phyloP scores from a whole-genome alignment of 441 rosid species.

The Cnidoscolus chayamansa region DNA sequence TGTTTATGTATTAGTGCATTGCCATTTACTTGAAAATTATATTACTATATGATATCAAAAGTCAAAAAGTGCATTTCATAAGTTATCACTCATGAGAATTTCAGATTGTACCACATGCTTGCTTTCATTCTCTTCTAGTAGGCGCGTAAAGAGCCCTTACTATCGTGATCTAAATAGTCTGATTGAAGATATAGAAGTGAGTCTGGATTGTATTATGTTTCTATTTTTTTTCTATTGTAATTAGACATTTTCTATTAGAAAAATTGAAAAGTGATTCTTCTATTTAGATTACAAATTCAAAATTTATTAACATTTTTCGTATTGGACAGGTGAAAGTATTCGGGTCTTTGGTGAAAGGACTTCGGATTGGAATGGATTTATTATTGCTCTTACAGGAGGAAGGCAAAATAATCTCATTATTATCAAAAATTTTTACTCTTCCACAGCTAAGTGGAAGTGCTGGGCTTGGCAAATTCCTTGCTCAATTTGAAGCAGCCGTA shows the following conservation, averaged over 20 bases:
- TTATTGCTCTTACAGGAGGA: constrained; percentile 56
- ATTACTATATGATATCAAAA: neutral
- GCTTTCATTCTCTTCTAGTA: neutral
- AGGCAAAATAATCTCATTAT: constrained; percentile 36
- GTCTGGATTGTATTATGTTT: neutral
- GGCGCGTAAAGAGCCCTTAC: neutral
- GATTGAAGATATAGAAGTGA: neutral
- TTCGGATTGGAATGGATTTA: constrained; percentile 70
- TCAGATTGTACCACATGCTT: neutral
- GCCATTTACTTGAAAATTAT: neutral
- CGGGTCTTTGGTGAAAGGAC: constrained; percentile 82
- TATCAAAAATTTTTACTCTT: constrained; percentile 54
- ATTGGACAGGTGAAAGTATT: constrained; percentile 71
- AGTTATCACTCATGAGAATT: neutral
- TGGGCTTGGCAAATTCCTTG: constrained; percentile 61
- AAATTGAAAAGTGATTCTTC: neutral
- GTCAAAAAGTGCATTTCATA: neutral
- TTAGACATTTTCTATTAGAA: neutral
- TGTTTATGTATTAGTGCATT: neutral
- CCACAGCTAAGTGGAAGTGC: constrained; percentile 52
- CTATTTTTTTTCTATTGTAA: neutral
- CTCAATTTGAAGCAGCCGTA: constrained; percentile 86
- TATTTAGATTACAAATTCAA: neutral
- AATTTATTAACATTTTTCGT: constrained; percentile 2
- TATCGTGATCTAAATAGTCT: neutral